Evolutionary conservation across 1,284 basidiomycete species (phyloP), one percentile per base, ranked within the genome.

Genomic region (Ceratobasidium papillatum): DNA sequence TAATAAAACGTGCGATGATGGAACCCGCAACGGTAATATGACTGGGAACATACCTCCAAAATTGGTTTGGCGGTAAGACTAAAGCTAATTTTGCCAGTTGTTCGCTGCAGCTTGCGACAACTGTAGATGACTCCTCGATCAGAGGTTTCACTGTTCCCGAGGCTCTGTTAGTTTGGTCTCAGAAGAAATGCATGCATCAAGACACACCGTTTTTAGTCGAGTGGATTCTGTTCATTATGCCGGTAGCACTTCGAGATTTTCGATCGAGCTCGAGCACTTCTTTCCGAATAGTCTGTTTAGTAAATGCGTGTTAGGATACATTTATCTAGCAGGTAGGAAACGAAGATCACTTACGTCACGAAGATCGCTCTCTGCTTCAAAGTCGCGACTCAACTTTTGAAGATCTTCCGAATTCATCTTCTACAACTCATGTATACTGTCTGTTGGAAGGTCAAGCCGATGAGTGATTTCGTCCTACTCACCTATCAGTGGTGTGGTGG

Each of bases 221-320:
- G 78, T 94, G 92, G 41, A 94, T 89, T 78, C 87, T 91, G 82
- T 91, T 92, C 75, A 94, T 83, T 47, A 88, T 80, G 9, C 91
- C 91, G 22, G 86, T 83, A 27, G 68, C 68, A 32, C 38, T 65
- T 0, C 74, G 74, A 8, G 74, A 61, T 25, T 75, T 75, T 5
- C 68, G 74, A 14, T 75, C 74, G 25, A 75, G 74, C 52, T 75
- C 68, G 2, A 52, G 25, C 2, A 71, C 64, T 36, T 75, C 56
- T 45, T 75, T 62, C n/a, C 54, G 45, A 14, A 59, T 66, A 4
- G 52, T 41, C 65, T 68, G 7, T 25, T 4, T 30, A 19, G 5
- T 1, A 27, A n/a, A 27, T 4, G 11, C n/a, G 2, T 0, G 45
- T 38, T 30, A 30, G 7, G 5, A 56, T 43, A 27, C n/a, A n/a